phyloP scores from a whole-genome alignment of 805 yeast genomes.

The Candida lessepsii region DNA sequence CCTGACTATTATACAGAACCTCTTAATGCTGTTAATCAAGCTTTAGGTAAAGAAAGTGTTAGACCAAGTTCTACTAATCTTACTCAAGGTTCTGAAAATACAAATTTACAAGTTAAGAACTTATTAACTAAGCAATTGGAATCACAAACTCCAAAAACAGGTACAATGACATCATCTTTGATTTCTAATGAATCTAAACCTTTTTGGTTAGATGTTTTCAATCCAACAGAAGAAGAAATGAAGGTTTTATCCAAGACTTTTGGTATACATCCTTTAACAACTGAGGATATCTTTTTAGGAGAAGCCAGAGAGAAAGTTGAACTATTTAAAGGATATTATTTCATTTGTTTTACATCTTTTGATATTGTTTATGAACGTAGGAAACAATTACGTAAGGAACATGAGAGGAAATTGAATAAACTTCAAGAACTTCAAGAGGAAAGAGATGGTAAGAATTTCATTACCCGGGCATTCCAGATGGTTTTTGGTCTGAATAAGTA shows the following conservation, averaged over 20 bases:
- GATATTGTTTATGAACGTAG: slow-evolving; percentile 71
- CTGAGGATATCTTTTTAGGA: slow-evolving; percentile 90
- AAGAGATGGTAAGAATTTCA: slow-evolving; percentile 15
- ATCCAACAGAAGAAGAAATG: slow-evolving; percentile 97
- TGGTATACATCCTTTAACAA: slow-evolving; percentile 93
- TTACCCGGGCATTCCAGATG: slow-evolving; percentile 9
- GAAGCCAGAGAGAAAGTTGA: slow-evolving; percentile 96
- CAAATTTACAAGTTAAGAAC: slow-evolving; percentile 6
- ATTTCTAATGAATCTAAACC: slow-evolving; percentile 21
- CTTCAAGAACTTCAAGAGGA: slow-evolving; percentile 36
- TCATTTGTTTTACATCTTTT: slow-evolving; percentile 73
- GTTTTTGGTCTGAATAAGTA: slow-evolving; percentile 8
- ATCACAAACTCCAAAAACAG: slow-evolving; percentile 10
- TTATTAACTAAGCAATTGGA: neutral
- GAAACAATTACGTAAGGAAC: slow-evolving; percentile 48
- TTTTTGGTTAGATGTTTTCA: slow-evolving; percentile 84
- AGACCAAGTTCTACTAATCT: neutral
- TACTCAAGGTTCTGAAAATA: neutral
- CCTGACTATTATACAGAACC: slow-evolving; percentile 20
- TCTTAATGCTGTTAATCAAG: neutral
- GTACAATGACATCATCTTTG: slow-evolving; percentile 10
- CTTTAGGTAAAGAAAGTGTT: neutral
- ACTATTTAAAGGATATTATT: slow-evolving; percentile 83
- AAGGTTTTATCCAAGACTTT: slow-evolving; percentile 85
- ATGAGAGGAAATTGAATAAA: slow-evolving; percentile 38